Percentiles rank a stretch among this genome's conserved stretches.
These are phyloP conservation scores for Aspergillus cristatus DNA, from an alignment of 495 filamentous ascomycete species.

Conservation along the genomic window DNA sequence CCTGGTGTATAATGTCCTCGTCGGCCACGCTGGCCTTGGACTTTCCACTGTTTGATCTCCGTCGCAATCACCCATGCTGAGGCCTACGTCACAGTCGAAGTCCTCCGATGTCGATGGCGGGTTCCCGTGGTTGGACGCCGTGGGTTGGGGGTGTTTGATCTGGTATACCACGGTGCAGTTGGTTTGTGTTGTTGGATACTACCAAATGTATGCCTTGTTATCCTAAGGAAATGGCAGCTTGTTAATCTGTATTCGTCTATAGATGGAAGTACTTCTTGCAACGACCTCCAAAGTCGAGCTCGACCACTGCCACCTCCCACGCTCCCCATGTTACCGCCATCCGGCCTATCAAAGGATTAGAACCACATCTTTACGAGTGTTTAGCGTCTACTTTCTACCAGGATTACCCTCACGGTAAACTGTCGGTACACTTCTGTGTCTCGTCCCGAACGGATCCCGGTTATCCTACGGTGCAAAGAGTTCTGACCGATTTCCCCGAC, in stretches of 20 bases:
- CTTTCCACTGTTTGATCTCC: not conserved
- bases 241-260: not conserved
- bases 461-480: slow-evolving; percentile 58
- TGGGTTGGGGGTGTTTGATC: slow-evolving; percentile 44
- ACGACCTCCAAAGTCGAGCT: slow-evolving; percentile 25
- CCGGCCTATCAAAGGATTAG: slow-evolving; percentile 87
- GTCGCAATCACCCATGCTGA: slow-evolving; percentile 26
- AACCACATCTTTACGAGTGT: slow-evolving; percentile 84
- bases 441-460: slow-evolving; percentile 70
- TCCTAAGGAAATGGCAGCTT: too few species aligned
- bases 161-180: slow-evolving; percentile 49
- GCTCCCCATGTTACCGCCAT: slow-evolving; percentile 86
- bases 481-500: slow-evolving; percentile 62
- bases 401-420: slow-evolving; percentile 63
- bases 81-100: slow-evolving; percentile 17
- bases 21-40: not conserved
- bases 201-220: slow-evolving; percentile 57
- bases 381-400: slow-evolving; percentile 85
- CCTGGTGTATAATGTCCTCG: not conserved
- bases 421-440: slow-evolving; percentile 80
- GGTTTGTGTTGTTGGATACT: slow-evolving; percentile 50
- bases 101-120: slow-evolving; percentile 21
- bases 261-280: slow-evolving; percentile 39
- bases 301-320: slow-evolving; percentile 16
- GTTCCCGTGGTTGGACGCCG: slow-evolving; percentile 21